phyloP scores from a whole-genome alignment of 495 filamentous ascomycete genomes.

The Tuber brumale region DNA sequence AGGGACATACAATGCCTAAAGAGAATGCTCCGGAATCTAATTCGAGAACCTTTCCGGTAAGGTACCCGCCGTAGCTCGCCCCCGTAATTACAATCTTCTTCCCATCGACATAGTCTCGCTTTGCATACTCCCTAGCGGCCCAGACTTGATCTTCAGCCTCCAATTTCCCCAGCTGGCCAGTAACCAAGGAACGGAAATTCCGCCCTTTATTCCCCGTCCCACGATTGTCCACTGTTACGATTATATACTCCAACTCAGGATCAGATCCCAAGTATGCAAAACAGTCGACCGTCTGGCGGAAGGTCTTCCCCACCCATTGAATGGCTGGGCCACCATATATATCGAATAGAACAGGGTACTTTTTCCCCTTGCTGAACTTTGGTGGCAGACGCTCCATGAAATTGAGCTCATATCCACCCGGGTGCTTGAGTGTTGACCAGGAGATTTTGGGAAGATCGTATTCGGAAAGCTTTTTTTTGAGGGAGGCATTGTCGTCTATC shows the following conservation, averaged over 20 bases:
- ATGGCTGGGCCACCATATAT: conserved; percentile 54
- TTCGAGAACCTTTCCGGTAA: conserved; percentile 53
- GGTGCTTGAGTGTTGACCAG: conserved; percentile 49
- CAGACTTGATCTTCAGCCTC: conserved; percentile 55
- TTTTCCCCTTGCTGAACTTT: conserved; percentile 49
- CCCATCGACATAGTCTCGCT: conserved; percentile 47
- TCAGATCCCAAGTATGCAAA: conserved; percentile 53
- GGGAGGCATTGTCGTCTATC: conserved; percentile 48
- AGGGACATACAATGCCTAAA: conserved; percentile 43
- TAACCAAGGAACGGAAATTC: conserved; percentile 48
- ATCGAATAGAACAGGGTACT: conserved; percentile 53
- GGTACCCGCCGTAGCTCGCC: conserved; percentile 56
- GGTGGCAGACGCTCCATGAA: conserved; percentile 50
- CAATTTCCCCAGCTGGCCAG: conserved; percentile 49
- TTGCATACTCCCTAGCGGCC: conserved; percentile 48
- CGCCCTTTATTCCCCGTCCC: conserved; percentile 53
- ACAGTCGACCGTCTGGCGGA: conserved; percentile 45
- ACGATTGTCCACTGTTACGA: conserved; percentile 52
- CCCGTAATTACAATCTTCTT: conserved; percentile 54
- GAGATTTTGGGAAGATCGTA: conserved; percentile 50
- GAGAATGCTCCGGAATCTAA: conserved; percentile 49
- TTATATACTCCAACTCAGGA: conserved; percentile 54
- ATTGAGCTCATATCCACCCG: conserved; percentile 48
- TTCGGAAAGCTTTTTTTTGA: conserved; percentile 46
- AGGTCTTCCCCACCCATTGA: conserved; percentile 49